These are phyloP conservation scores for Magnaporthiopsis incrustans DNA, from an alignment of 2,329 filamentous ascomycete genomes.

Conservation along the genomic window DNA sequence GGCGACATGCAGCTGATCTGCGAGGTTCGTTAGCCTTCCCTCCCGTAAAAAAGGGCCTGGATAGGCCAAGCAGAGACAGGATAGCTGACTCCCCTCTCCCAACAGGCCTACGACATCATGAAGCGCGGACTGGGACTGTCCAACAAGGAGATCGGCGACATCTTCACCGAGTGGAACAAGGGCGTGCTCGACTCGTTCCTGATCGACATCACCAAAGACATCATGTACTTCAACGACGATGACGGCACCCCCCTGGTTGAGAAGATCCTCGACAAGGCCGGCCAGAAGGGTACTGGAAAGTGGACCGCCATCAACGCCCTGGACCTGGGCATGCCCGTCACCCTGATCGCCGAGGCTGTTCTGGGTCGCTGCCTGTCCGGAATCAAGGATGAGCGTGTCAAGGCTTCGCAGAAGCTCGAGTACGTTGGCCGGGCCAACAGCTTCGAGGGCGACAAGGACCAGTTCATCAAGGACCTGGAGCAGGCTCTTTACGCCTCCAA, in stretches of 20 bases:
- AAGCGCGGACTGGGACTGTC: constrained; percentile 89
- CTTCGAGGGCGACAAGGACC: constrained; percentile 84
- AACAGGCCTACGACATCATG: constrained; percentile 96
- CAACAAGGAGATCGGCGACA: constrained; percentile 92
- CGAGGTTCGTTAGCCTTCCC: constrained; percentile 56
- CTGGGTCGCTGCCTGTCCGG: constrained; percentile 89
- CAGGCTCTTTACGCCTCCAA: constrained; percentile 98
- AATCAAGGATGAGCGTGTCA: constrained; percentile 86
- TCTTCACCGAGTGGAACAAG: constrained; percentile 95
- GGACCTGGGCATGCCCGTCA: constrained; percentile 97
- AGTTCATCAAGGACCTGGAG: constrained; percentile 95
- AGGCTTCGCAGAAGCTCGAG: constrained; percentile 70
- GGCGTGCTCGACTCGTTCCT: constrained; percentile 98
- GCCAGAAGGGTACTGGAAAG: constrained; percentile 99
- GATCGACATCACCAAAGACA: constrained; percentile 97
- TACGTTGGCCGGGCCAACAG: constrained; percentile 65
- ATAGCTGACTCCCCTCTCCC: constrained; percentile 5
- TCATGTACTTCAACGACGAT: constrained; percentile 97
- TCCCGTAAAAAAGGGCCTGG: not conserved
- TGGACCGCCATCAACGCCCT: constrained; percentile 99
- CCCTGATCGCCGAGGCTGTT: constrained; percentile 93
- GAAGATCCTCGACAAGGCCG: constrained; percentile 98
- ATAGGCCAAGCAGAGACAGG: not conserved
- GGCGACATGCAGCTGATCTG: constrained; percentile 99
- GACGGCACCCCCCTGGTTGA: constrained; percentile 86